Base-by-base conservation (phyloP, 495 filamentous ascomycete species). In the Lasiosphaeriaceae sp. region DNA sequence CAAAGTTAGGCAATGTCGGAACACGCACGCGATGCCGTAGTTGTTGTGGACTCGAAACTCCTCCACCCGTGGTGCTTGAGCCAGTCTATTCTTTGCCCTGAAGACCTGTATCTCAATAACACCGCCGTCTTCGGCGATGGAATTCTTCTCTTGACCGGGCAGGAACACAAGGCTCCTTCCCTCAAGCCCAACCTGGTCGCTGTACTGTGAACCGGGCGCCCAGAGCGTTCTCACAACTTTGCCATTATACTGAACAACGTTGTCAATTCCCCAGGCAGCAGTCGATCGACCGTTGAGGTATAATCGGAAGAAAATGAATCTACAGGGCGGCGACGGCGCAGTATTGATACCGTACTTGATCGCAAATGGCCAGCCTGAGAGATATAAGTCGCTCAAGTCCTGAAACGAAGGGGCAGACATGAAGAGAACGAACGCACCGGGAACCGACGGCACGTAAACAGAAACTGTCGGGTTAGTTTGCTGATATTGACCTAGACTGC, bases 21-120 rank as follows among this genome's bases (percentile, higher is more conserved):
- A 50, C 14, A 64, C 78, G 62, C 68, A 81, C 79, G 61, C 61
- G 52, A 82, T 74, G 6, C 79, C 77, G 61, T 74, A 77, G 16
- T 68, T 71, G n/a, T 73, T 66, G 34, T 70, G 71, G 35, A 63
- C 57, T 17, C 66, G 66, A 58, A 71, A 79, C 20, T 70, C 54
- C 12, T 71, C 57, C 31, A 78, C 46, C 17, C 58, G 58, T 29
- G 70, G 68, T 9, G 74, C 66, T 31, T 56, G 69, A 56, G 57
- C 55, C 31, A 56, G 66, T 55, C 72, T 69, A 51, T 63, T 69
- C 39, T 63, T 68, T 2, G 78, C 76, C 26, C 80, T 73, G 56
- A 77, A 82, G 12, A 71, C 77, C 34, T 71, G 70, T 9, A 83
- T 60, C 57, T 82, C 77, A 39, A 83, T 79, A 6, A 80, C 53